Evolutionary conservation across 768 basidiomycete genomes (phyloP), one percentile per base, ranked within the genome.

Genomic region (Pisolithus sp.): DNA sequence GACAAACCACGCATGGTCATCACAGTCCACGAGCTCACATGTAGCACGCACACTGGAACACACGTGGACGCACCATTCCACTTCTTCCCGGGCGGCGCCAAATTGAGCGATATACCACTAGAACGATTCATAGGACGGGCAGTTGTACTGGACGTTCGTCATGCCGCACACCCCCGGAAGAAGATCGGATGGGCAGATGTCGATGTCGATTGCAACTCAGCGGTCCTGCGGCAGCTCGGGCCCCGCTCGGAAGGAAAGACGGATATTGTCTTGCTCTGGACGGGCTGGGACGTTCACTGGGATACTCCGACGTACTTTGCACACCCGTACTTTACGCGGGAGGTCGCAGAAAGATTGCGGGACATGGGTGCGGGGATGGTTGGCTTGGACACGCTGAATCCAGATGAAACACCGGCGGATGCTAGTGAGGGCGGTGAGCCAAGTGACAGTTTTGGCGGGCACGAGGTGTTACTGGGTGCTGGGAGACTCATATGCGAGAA

Each of bases 11-110:
- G 23, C 12, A 54, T 58, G 44, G 54, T 57, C 46, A 58, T 66
- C 54, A 59, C 59, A 3, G 61, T 67, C 21, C 59, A 64, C 5
- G 49, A 71, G 0, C 66, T 90, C 46, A 69, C 76, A 24, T 59
- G 88, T 20, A 77, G 83, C 4, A 80, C 86, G 1, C 88, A 89
- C 60, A 82, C 83, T 1, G 88, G 87, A 43, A 89, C 88, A 2
- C 88, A 90, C 68, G 73, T 89, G 64, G 88, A 90, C 58, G 84
- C 86, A 1, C 88, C 88, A 0, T 80, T 76, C 46, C 88, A 90
- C 60, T 89, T 87, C 69, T 67, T 83, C 65, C 66, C 68, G 4
- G 70, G 76, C 26, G 85, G 83, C 5, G 67, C 68, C 41, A 78
- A 78, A 8, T 72, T 89, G 43, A 79, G 82, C 56, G 71, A 82